phyloP scores from a whole-genome alignment of 345 rosid species.

The Eucalyptus curtisii region DNA sequence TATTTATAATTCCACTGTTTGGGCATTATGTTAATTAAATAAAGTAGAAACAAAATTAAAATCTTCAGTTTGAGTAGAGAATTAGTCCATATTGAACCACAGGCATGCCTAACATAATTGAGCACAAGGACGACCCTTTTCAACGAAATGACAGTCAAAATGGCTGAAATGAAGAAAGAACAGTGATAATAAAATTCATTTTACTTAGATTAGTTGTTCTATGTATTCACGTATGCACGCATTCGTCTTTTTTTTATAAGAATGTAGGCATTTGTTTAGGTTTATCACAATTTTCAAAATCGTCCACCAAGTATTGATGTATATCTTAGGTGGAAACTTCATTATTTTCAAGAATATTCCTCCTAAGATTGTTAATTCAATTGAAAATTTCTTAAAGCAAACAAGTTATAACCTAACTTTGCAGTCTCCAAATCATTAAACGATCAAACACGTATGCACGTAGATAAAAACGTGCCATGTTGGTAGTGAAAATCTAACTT shows the following conservation, averaged over 20 bases:
- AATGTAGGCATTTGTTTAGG: background rate
- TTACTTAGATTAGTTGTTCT: background rate
- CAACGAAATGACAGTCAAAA: too few relatives aligned
- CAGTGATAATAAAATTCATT: background rate
- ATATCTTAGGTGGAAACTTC: background rate
- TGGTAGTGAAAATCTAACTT: background rate
- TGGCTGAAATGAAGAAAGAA: background rate
- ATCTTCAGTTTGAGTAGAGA: rapidly evolving
- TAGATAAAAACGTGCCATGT: background rate
- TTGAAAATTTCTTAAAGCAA: background rate
- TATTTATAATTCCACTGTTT: background rate
- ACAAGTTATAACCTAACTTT: background rate
- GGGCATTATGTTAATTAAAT: background rate
- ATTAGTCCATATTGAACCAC: rapidly evolving
- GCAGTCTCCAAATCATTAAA: background rate
- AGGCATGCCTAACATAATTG: background rate
- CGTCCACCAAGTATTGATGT: background rate
- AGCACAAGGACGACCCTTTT: background rate
- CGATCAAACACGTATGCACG: background rate
- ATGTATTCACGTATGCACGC: background rate
- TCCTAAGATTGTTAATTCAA: background rate
- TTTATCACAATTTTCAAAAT: background rate
- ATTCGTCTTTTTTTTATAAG: background rate
- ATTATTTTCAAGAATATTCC: too few relatives aligned
- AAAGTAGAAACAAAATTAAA: background rate